These are phyloP conservation scores for Crucihimalaya himalaica DNA, from an alignment of 345 rosid genomes.

Conservation along the genomic window DNA sequence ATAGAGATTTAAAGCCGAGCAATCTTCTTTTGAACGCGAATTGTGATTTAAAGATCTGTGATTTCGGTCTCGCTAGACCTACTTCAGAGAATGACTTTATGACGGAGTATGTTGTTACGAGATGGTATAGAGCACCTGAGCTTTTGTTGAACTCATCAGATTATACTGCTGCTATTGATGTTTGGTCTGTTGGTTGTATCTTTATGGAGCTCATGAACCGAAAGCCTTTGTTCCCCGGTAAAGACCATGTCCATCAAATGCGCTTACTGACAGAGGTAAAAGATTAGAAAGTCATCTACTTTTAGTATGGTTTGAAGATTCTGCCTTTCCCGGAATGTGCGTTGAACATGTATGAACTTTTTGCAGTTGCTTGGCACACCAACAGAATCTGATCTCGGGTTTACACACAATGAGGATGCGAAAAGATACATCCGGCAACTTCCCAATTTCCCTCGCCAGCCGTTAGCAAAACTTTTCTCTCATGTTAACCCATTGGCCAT, in stretches of 20 bases:
- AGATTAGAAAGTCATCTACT: not conserved
- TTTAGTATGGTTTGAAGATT: conserved; percentile 6
- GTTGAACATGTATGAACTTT: conserved; percentile 20
- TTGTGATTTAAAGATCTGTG: conserved; percentile 91
- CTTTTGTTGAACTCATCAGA: conserved; percentile 84
- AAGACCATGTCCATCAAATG: conserved; percentile 94
- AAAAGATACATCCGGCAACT: conserved; percentile 83
- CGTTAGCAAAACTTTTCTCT: conserved; percentile 62
- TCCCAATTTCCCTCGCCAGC: conserved; percentile 67
- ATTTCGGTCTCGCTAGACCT: conserved; percentile 94
- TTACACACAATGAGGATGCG: conserved; percentile 80
- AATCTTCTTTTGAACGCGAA: conserved; percentile 85
- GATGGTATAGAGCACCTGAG: conserved; percentile 99
- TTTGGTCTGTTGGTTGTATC: conserved; percentile 99
- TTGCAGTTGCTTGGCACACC: conserved; percentile 95
- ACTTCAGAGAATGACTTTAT: conserved; percentile 86
- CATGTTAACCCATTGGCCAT: conserved; percentile 79
- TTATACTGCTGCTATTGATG: conserved; percentile 91
- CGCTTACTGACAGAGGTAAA: conserved; percentile 85
- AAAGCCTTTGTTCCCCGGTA: conserved; percentile 93
- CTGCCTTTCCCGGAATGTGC: not conserved
- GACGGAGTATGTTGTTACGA: conserved; percentile 98
- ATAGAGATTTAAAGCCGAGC: conserved; percentile 92
- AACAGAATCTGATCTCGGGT: conserved; percentile 85
- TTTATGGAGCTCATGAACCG: conserved; percentile 97